Evolutionary conservation across 768 basidiomycete species (phyloP).

Genomic region (Imleria badia): DNA sequence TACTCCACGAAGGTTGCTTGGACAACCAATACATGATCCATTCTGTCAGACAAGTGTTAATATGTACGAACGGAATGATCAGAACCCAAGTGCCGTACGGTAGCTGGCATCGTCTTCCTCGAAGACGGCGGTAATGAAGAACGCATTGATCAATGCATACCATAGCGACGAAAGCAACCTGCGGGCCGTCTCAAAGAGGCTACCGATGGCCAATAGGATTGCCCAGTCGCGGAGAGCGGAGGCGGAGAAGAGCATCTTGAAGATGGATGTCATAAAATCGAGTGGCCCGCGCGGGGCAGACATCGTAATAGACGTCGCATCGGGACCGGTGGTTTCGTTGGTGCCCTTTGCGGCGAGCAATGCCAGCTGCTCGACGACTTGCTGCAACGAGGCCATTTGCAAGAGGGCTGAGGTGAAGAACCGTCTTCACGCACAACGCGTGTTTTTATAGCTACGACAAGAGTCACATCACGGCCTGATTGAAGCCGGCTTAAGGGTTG

Average conservation of each 20-base stretch:
- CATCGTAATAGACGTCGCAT: slow-evolving; percentile 13
- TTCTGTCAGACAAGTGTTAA: slow-evolving; percentile 34
- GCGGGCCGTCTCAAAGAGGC: slow-evolving; percentile 57
- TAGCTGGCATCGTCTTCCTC: slow-evolving; percentile 58
- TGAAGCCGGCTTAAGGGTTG: neutral
- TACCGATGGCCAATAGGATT: slow-evolving; percentile 62
- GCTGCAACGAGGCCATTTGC: slow-evolving; percentile 28
- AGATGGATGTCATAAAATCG: slow-evolving; percentile 34
- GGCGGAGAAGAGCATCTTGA: slow-evolving; percentile 50
- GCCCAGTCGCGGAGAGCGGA: slow-evolving; percentile 62
- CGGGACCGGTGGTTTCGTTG: slow-evolving; percentile 11
- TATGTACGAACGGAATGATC: neutral
- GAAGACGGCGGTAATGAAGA: slow-evolving; percentile 64
- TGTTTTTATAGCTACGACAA: slow-evolving; percentile 15
- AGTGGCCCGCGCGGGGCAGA: slow-evolving; percentile 18
- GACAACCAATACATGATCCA: slow-evolving; percentile 77
- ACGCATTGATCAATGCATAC: slow-evolving; percentile 43
- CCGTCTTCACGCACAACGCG: neutral
- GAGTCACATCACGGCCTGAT: too few species aligned
- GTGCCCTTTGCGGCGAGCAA: slow-evolving; percentile 20
- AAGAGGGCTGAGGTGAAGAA: neutral
- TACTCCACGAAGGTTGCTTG: slow-evolving; percentile 58
- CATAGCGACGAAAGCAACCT: slow-evolving; percentile 46
- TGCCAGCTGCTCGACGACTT: slow-evolving; percentile 30
- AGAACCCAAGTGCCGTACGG: slow-evolving; percentile 38